Base-by-base conservation (phyloP, 176 grass and related monocot genomes). In the Paspalum vaginatum region DNA sequence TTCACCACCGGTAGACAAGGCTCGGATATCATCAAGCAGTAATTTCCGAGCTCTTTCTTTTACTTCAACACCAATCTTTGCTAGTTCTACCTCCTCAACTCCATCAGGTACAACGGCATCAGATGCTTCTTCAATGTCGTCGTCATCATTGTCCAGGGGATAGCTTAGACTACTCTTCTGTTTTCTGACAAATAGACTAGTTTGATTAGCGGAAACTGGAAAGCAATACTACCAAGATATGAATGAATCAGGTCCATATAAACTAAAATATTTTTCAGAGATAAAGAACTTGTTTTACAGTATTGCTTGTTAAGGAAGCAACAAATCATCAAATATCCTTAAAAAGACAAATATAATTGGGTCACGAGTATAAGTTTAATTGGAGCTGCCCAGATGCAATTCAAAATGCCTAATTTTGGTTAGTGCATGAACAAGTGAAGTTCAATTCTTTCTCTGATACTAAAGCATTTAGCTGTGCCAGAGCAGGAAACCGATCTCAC, bases 21-120 rank as follows among this genome's bases (percentile, higher is more conserved):
- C 72, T 80, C 90, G 92, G 65, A 98, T 91, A 89, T 98, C 95
- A 83, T 94, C 83, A 85, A 94, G 85, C 45, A 98, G 86, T 63
- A 98, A 32, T 59, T 91, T 98, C 27, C 65, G 86, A 72, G 94
- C 90, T 87, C 95, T 92, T 79, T 87, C 88, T 82, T 81, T 92
- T 82, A 87, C 52, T 84, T 94, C 95, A 75, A 94, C 85, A 44
- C 92, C 81, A 12, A 98, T 91, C 81, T 93, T 98, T 61, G 95
- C 90, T 75, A 87, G 87, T 85, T 94, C 95, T 65, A 98, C 90
- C 83, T 98, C 95, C 87, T 98, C 92, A 48, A 92, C 86, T 61
- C 92, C 95, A 83, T 98, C 95, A 25, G 92, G 95, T 79, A 94
- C 90, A 82, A 98, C 69, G 54, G 89, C 85, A 87, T 94, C 85